A percentile compares a stretch with the other conserved stretches of the same genome.
phyloP scores from a whole-genome alignment of 768 basidiomycete species.

The Mycena pura region DNA sequence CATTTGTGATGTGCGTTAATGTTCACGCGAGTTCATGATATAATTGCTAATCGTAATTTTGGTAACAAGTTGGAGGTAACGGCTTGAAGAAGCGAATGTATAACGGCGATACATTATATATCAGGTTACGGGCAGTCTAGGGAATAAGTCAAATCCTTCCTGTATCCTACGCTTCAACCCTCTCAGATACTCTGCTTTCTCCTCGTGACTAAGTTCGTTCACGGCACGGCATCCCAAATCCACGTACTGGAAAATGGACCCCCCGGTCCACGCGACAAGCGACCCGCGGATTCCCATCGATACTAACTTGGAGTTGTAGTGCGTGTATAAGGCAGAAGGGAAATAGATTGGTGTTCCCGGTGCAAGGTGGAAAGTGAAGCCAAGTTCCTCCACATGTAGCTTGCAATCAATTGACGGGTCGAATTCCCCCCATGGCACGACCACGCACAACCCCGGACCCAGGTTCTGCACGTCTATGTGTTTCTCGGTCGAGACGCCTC shows the following conservation, averaged over 20 bases:
- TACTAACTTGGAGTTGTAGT: slow-evolving; percentile 10
- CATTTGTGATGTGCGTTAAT: too few species aligned
- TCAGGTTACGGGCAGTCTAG: too few species aligned
- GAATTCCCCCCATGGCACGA: slow-evolving; percentile 12
- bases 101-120: too few species aligned
- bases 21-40: too few species aligned
- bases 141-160: neutral
- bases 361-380: slow-evolving; percentile 6
- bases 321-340: slow-evolving; percentile 20
- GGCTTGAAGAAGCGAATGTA: too few species aligned
- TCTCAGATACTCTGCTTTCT: neutral
- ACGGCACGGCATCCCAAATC: slow-evolving; percentile 1
- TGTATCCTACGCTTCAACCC: neutral
- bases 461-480: slow-evolving; percentile 14
- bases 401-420: slow-evolving; percentile 1
- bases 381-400: slow-evolving; percentile 11
- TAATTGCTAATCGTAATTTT: too few species aligned
- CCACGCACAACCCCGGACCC: slow-evolving; percentile 2
- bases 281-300: slow-evolving; percentile 5
- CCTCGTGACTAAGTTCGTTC: neutral
- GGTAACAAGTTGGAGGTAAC: too few species aligned
- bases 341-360: slow-evolving; percentile 14
- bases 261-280: slow-evolving; percentile 9
- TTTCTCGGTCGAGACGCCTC: neutral
- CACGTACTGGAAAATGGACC: slow-evolving; percentile 3